Evolutionary conservation across 352 stramenopile species (phyloP), one percentile per base, ranked within the genome.

Genomic region (Globisporangium irregulare): DNA sequence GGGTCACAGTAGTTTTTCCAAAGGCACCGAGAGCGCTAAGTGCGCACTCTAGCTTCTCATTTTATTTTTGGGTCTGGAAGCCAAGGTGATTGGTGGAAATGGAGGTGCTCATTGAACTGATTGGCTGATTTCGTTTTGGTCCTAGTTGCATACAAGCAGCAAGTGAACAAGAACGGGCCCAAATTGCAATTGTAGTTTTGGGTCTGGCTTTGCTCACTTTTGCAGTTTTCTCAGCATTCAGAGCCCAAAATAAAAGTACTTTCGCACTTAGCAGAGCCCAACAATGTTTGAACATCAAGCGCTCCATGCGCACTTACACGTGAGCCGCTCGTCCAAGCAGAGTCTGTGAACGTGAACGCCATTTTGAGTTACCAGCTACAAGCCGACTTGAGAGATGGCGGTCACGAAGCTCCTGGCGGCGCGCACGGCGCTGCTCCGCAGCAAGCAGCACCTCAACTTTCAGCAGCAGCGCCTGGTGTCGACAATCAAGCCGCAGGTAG

Each of bases 401-500:
- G 46, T 64, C 27, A 43, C 56, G 43, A 68, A 58, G 63, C 43
- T 69, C 41, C 27, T 63, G 54, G 48, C 61, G 61, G 38, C 38
- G 56, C 64, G 48, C 58, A 10, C 50, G 34, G 27, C 24, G 34
- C 57, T 68, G 62, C 53, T 68, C 22, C 32, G 53, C 22, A 25
- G 34, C 60, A 66, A 57, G 25, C 60, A 54, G 29, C 29, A 46
- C 18, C 15, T 59, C 54, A 20, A 20, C 12, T 24, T 59, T 6
- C 54, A 59, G 7, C 53, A 59, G 36, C 41, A 55, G 34, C 62
- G 51, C 41, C 14, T 71, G 20, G 59, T 67, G 54, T 59, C 53
- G 54, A 58, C 46, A 9, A 56, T 83, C 25, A 82, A 82, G 66
- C 71, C 73, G 32, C 73, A 84, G 24, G 76, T 83, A 22, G 79